Percentiles rank a stretch among this genome's conserved stretches.
phyloP scores from a whole-genome alignment of 139 green algal species.

The Coelastrella sp. region DNA sequence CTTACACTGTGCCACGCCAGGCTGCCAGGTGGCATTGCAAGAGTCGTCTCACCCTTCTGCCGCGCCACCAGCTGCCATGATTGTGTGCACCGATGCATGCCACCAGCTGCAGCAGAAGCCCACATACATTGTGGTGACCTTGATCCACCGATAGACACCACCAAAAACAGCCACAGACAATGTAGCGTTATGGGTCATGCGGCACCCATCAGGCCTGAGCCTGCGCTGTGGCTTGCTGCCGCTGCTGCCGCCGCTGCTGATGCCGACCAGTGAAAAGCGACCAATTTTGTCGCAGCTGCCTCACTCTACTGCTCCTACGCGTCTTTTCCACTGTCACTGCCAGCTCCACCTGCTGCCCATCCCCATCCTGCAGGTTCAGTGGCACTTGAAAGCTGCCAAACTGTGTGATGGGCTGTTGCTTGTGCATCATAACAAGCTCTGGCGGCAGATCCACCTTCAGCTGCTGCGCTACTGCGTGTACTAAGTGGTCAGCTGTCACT shows the following conservation, averaged over 20 bases:
- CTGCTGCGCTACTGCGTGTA: conserved; percentile 1
- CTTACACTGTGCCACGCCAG: too few relatives aligned
- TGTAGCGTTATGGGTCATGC: too few relatives aligned
- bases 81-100: too few relatives aligned
- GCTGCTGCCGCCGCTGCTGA: not conserved
- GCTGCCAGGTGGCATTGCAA: too few relatives aligned
- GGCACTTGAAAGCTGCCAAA: conserved; percentile 46
- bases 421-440: conserved; percentile 33
- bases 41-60: too few relatives aligned
- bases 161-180: too few relatives aligned
- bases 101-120: too few relatives aligned
- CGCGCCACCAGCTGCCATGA: too few relatives aligned
- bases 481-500: not conserved
- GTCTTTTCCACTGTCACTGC: conserved; percentile 30
- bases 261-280: not conserved
- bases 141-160: too few relatives aligned
- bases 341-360: conserved; percentile 41
- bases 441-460: not conserved
- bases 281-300: not conserved
- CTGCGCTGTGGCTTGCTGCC: not conserved
- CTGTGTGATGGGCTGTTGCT: conserved; percentile 1
- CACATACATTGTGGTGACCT: too few relatives aligned
- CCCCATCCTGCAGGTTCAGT: not conserved
- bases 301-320: not conserved
- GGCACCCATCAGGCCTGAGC: not conserved